Percentiles rank a stretch among this genome's conserved stretches.
phyloP scores from a whole-genome alignment of 257 asterid species.

The Solanum chaucha region DNA sequence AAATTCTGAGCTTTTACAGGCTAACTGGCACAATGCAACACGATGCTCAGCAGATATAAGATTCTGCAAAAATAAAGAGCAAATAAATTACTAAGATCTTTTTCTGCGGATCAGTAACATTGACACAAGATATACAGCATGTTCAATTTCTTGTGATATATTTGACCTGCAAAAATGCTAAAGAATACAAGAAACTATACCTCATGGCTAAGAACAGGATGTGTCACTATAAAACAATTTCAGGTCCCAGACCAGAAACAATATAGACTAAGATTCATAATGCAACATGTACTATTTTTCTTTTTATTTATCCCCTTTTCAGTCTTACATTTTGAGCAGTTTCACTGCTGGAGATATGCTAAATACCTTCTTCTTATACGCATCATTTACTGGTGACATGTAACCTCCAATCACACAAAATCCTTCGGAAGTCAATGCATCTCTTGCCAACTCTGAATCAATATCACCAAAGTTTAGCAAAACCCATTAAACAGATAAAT shows the following conservation, averaged over 20 bases:
- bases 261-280: not conserved
- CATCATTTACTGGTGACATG: slow-evolving; percentile 88
- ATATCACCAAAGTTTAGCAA: not conserved
- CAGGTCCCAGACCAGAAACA: not conserved
- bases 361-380: slow-evolving; percentile 72
- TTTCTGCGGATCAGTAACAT: not conserved
- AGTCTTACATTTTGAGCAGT: not conserved
- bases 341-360: not conserved
- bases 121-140: not conserved
- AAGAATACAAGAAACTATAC: not conserved
- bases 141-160: not conserved
- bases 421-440: slow-evolving; percentile 61
- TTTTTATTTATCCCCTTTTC: too few species aligned
- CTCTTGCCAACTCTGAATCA: slow-evolving; percentile 70
- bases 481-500: not conserved
- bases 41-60: slow-evolving; percentile 69
- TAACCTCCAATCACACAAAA: slow-evolving; percentile 79
- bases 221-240: not conserved
- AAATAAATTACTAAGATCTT: not conserved
- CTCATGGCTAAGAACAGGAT: not conserved
- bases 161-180: not conserved
- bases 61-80: slow-evolving; percentile 32
- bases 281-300: not conserved
- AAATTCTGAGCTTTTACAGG: slow-evolving; percentile 75
- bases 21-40: slow-evolving; percentile 70